Conservation (phyloP, 345 rosid genomes). For the Pelargonium nanum region DNA sequence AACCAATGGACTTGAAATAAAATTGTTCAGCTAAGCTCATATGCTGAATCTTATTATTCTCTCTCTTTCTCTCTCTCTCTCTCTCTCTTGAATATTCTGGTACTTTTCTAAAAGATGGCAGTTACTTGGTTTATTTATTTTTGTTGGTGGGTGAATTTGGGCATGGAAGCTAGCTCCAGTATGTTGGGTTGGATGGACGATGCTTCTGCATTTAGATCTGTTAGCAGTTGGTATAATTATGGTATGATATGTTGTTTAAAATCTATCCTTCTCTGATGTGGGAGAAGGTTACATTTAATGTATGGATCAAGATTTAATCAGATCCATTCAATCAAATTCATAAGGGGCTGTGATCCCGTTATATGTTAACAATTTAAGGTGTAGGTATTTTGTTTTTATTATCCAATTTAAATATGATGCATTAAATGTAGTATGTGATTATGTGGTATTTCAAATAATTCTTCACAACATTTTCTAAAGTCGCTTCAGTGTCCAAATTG, state of each 20-base stretch:
- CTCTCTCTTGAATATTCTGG: too few species aligned
- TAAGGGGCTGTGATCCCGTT: too few species aligned
- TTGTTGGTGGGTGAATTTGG: too few species aligned
- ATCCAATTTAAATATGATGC: neutral
- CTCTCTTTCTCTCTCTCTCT: neutral
- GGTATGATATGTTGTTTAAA: neutral
- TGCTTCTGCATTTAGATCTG: neutral
- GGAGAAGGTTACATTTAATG: neutral
- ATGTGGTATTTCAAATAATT: too few species aligned
- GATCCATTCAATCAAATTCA: neutral
- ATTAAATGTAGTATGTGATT: neutral
- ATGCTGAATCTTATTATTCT: neutral
- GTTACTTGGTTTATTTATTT: too few species aligned
- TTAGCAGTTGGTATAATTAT: too few species aligned
- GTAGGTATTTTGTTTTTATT: too few species aligned
- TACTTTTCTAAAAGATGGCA: too few species aligned
- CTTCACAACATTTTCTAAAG: neutral
- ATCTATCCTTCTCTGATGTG: neutral
- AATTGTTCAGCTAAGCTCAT: slow-evolving; percentile 1
- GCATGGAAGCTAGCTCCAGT: too few species aligned
- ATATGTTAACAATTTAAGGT: too few species aligned
- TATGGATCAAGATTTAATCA: neutral
- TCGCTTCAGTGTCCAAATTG: neutral
- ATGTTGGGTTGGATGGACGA: too few species aligned
- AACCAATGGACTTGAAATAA: neutral